A percentile compares a stretch with the other conserved stretches of the same genome.
Conservation (phyloP, 176 grass and related monocot genomes). For the Eleusine coracana region DNA sequence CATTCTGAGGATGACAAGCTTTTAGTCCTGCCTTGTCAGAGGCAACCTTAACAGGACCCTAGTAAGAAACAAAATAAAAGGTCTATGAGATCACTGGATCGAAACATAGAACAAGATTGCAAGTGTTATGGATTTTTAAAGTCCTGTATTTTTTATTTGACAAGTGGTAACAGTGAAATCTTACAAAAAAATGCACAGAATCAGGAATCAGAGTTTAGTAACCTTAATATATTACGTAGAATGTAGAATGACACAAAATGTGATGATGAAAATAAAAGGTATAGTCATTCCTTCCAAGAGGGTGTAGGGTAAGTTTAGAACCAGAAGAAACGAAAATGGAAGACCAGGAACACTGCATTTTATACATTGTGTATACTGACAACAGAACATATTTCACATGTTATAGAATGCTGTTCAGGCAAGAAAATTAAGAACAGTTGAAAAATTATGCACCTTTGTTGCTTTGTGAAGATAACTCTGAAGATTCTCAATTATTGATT, state of each 20-base stretch:
- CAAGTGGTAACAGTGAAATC: neutral
- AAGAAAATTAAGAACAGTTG: neutral
- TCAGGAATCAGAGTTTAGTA: neutral
- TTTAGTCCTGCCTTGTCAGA: constrained; percentile 40
- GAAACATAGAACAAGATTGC: constrained; percentile 7
- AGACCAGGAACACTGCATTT: constrained; percentile 9
- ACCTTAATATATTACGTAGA: neutral
- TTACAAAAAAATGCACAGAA: constrained; percentile 5
- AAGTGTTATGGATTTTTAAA: constrained; percentile 6
- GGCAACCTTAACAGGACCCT: constrained; percentile 38
- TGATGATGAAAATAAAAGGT: neutral
- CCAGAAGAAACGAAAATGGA: neutral
- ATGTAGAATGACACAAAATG: neutral
- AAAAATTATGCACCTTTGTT: constrained; percentile 45
- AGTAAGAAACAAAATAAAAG: constrained; percentile 17
- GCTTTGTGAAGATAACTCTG: constrained; percentile 41
- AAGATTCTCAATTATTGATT: constrained; percentile 52
- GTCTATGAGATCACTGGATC: constrained; percentile 13
- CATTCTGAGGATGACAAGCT: constrained; percentile 36
- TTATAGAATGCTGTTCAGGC: constrained; percentile 2
- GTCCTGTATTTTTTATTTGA: neutral
- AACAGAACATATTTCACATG: constrained; percentile 29
- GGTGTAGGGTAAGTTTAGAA: constrained; percentile 1
- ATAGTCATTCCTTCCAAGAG: constrained; percentile 8
- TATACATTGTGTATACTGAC: neutral